Evolutionary conservation across 1,284 basidiomycete species (phyloP), one percentile per base, ranked within the genome.

Genomic region (Ganoderma multipileum): DNA sequence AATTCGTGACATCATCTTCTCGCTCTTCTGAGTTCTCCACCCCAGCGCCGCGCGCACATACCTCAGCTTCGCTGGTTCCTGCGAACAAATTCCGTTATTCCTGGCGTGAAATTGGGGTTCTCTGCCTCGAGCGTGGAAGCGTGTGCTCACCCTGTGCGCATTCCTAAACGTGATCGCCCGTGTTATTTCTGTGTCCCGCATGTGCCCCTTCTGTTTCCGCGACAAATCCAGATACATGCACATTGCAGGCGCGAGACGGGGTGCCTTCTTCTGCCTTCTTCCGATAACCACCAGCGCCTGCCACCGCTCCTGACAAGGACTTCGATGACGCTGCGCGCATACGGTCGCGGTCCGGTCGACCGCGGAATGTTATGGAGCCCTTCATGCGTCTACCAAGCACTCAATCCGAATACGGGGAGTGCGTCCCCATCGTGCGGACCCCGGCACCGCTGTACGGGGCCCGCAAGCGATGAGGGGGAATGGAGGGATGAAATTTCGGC

Each of bases 251-350:
- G 9, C 9, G 9, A 47, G n/a, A 26, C 23, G 11, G 12, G 47
- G 47, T 26, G 23, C 30, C 54, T 14, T 5, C 54, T 55, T 52
- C 28, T 26, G 23, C 30, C 54, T 14, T 5, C 54, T 55, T 52
- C 28, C 26, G 33, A 58, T 58, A 58, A 58, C 55, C 55, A 58
- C 55, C 28, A 58, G 55, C 55, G 55, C 55, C 30, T 52, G 47
- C 8, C 23, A 2, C 47, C 47, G 23, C 47, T 52, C 47, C 47
- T 52, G 47, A 52, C 47, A 23, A 23, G 47, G 12, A 52, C 47
- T 52, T 52, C 23, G 23, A 28, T 26, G 47, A 52, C 11, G 47
- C 47, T 26, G 47, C 47, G 23, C 23, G 23, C 47, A 26, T 11
- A 50, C 26, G 47, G 47, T 52, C 47, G 16, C 47, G 47, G 47